Evolutionary conservation across 257 asterid species (phyloP), one percentile per base, ranked within the genome.

Genomic region (Buddleja alternifolia): DNA sequence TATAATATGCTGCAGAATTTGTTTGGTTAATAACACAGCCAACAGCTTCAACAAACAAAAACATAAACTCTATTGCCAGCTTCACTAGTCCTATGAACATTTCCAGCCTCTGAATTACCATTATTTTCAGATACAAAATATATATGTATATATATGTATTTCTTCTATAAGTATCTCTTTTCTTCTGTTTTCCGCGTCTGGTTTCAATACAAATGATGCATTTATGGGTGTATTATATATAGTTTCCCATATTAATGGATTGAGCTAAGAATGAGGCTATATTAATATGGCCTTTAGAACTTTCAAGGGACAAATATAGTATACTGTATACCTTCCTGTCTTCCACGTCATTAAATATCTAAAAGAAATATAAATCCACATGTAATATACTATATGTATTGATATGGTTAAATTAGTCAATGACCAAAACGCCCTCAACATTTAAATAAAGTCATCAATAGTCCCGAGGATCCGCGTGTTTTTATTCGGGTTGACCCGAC

Each of bases 31-130:
- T 57, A 12, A 78, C 83, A 2, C 41, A 32, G 0, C 70, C 82
- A 58, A 88, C 70, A 8, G 92, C 88, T 36, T 79, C 84, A 0
- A 81, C 75, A 54, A 88, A 77, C 20, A 56, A 82, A 8, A 76
- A 20, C 55, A 69, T 72, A 20, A 86, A 79, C 66, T 83, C 81
- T 1, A 86, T 4, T 0, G 64, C 76, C 16, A 82, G 23, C 67
- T 82, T 87, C 84, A 83, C 51, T 45, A 86, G 0, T 16, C 71
- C 81, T 0, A 86, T 21, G 71, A 85, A 85, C 20, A 83, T 75
- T 69, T 78, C 88, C 48, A 88, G 41, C 75, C 71, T 86, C 77
- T 73, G 81, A 59, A 82, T 60, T 54, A 82, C 67, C 97, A 84
- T 85, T 48, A 7, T 61, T 41, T 66, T 19, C 14, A 7, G 8